Evolutionary conservation across 768 basidiomycete species (phyloP).

Genomic region (Mycena vulgaris): DNA sequence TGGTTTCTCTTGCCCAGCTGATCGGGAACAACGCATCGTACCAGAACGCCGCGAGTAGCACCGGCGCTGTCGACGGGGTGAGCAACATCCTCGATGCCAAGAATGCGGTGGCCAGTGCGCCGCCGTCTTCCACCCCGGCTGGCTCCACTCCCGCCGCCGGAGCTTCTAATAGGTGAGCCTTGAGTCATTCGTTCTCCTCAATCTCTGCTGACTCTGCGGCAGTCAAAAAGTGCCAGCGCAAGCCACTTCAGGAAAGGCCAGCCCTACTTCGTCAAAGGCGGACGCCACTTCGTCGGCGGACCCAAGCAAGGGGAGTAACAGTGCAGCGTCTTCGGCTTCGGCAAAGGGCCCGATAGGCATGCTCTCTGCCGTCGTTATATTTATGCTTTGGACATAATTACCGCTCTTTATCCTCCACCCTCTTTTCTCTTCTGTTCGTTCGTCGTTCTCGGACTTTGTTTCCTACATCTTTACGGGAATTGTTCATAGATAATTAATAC

Average conservation of each 20-base stretch:
- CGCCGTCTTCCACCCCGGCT: background rate
- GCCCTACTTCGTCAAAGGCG: no score
- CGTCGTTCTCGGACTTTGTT: no score
- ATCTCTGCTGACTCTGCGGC: background rate
- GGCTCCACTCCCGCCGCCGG: background rate
- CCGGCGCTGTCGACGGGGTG: background rate
- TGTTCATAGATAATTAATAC: no score
- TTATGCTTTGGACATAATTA: background rate
- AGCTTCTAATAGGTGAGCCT: background rate
- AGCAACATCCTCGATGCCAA: conserved; percentile 45
- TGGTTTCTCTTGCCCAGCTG: conserved; percentile 67
- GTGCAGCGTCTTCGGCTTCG: background rate
- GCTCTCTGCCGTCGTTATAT: background rate
- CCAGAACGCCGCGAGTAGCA: conserved; percentile 58
- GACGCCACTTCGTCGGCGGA: background rate
- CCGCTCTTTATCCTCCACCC: no score
- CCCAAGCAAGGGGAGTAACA: background rate
- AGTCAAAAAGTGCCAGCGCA: background rate
- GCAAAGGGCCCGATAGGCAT: background rate
- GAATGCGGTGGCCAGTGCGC: background rate
- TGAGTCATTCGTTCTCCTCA: background rate
- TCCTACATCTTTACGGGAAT: no score
- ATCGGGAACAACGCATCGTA: conserved; percentile 58
- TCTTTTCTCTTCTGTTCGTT: background rate
- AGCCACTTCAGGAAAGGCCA: no score